Base-by-base conservation (phyloP, 305 asterid genomes). In the Nicotiana rustica region DNA sequence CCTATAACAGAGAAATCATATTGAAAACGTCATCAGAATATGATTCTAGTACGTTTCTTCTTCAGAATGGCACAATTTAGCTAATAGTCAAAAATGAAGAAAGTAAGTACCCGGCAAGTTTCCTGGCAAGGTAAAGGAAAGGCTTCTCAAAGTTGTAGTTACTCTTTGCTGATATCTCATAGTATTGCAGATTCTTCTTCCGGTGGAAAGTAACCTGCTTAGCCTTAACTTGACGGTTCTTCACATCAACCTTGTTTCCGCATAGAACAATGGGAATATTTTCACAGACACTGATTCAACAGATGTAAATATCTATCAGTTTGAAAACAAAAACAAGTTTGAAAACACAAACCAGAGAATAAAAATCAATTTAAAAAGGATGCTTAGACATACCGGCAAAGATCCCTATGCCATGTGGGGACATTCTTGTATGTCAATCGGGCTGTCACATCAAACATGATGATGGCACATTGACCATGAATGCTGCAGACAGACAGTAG, bases 151-250 rank as follows among this genome's bases (percentile, higher is more conserved):
- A 93, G 88, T 93, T 93, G 91, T 94, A 96, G 80, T 96, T 96
- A 83, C 99, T 96, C 93, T 96, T 96, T 6, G 98, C 98, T 0
- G 99, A 96, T 3, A 96, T 96, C 84, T 96, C 99, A 49, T 96
- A 94, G 82, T 94, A 96, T 83, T 89, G 98, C 87, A 93, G 55
- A 83, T 96, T 94, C 89, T 94, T 96, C 65, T 92, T 96, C 91
- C 98, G 86, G 90, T 96, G 98, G 92, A 94, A 96, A 1, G 98
- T 96, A 76, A 95, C 97, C 83, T 92, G 97, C 85, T 93, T 95
- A 1, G 98, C 99, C 91, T 94, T 94, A 85, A 94, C 98, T 79
- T 95, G 99, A 77, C 98, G 81, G 89, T 94, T 92, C 86, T 94
- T 95, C 33, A 94, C 98, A 88, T 96, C 99, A 86, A 96, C 98